phyloP scores from a whole-genome alignment of 345 rosid genomes.

The Cochlearia excelsa region DNA sequence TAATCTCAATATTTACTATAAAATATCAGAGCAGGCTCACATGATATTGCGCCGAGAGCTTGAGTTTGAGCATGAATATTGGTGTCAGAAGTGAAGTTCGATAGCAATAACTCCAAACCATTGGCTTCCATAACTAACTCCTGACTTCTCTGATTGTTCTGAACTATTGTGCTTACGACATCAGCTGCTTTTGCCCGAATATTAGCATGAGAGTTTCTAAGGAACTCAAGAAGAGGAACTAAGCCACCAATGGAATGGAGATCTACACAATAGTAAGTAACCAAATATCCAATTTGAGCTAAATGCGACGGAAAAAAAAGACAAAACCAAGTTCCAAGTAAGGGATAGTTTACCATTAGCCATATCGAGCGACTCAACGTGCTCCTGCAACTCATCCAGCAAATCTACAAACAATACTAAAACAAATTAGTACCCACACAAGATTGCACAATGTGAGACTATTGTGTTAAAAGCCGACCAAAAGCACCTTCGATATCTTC shows the following conservation, averaged over 20 bases:
- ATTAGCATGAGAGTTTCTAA: conserved; percentile 48
- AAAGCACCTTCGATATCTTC: conserved; percentile 56
- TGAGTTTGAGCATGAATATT: conserved; percentile 63
- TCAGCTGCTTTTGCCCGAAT: conserved; percentile 87
- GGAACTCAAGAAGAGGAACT: conserved; percentile 28
- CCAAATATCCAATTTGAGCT: too few species aligned
- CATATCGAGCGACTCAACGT: conserved; percentile 35
- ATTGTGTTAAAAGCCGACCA: background rate
- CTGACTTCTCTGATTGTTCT: conserved; percentile 86
- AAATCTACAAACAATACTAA: conserved; percentile 16
- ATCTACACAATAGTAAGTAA: background rate
- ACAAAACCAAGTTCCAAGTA: background rate
- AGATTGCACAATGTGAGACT: background rate
- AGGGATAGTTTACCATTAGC: conserved; percentile 34
- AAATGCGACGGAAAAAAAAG: background rate
- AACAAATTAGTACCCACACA: background rate
- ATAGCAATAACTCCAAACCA: conserved; percentile 41
- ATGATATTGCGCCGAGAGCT: conserved; percentile 87
- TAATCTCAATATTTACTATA: background rate
- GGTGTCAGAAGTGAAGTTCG: conserved; percentile 56
- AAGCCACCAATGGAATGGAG: conserved; percentile 34
- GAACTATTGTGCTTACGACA: conserved; percentile 73
- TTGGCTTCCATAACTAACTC: conserved; percentile 32
- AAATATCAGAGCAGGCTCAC: conserved; percentile 42
- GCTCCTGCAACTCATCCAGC: conserved; percentile 36